Conservation (phyloP, 2,329 filamentous ascomycete species). For the Aspergillus persii region DNA sequence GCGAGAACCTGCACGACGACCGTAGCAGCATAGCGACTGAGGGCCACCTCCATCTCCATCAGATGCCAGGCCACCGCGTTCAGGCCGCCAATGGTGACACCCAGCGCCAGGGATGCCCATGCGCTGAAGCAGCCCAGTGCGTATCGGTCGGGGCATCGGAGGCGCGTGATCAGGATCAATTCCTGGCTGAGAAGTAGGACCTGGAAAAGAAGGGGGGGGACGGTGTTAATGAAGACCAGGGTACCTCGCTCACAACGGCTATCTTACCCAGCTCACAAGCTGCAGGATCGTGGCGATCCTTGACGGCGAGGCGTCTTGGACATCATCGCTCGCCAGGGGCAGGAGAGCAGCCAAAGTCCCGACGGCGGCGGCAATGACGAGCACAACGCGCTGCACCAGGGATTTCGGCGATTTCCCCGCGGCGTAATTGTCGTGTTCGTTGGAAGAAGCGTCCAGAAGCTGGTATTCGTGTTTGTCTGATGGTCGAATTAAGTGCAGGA, state of each 20-base stretch:
- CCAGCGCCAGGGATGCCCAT: background rate
- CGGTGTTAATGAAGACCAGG: no score
- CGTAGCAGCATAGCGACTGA: background rate
- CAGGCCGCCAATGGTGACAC: background rate
- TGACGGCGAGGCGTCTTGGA: background rate
- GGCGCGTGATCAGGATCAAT: background rate
- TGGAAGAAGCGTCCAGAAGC: background rate
- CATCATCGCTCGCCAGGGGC: background rate
- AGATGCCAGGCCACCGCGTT: background rate
- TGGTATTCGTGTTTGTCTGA: background rate
- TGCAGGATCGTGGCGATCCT: background rate
- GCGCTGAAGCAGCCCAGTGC: constrained; percentile 11
- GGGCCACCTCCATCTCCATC: background rate
- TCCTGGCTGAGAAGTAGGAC: constrained; percentile 2
- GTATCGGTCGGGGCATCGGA: background rate
- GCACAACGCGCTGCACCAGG: background rate
- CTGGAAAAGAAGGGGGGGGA: background rate
- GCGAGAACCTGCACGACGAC: background rate
- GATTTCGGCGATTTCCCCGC: background rate
- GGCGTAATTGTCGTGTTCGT: background rate
- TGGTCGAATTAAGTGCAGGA: background rate
- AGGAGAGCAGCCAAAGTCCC: background rate
- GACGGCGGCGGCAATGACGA: background rate
- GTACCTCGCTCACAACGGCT: background rate
- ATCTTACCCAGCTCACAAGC: constrained; percentile 5